phyloP scores from a whole-genome alignment of 78 protist species.

The Paratrimastix pyriformis region DNA sequence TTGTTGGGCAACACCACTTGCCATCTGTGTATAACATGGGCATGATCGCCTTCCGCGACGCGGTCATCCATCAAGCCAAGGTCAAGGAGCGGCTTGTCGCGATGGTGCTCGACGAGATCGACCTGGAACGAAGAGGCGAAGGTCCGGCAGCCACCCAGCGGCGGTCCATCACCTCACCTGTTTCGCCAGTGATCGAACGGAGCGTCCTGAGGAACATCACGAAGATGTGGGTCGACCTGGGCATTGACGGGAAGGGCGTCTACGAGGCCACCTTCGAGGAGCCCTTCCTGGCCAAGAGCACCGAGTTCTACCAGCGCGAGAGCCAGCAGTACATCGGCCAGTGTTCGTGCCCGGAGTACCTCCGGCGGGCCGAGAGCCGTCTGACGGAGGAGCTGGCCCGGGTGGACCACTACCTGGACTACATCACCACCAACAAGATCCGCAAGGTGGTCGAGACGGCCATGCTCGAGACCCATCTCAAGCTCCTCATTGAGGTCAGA shows the following conservation, averaged over 20 bases:
- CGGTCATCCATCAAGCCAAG: conserved; percentile 30
- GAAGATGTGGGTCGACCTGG: conserved; percentile 66
- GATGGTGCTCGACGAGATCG: conserved; percentile 43
- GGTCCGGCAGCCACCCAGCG: too few species aligned
- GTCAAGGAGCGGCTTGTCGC: conserved; percentile 42
- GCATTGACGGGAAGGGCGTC: conserved; percentile 38
- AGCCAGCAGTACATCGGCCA: conserved; percentile 39
- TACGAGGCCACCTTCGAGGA: conserved; percentile 68
- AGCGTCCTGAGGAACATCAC: conserved; percentile 38
- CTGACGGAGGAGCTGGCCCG: conserved; percentile 29
- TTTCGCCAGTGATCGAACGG: conserved; percentile 49
- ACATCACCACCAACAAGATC: conserved; percentile 38
- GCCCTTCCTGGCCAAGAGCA: conserved; percentile 44
- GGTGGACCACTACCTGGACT: conserved; percentile 18
- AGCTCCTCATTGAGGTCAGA: conserved; percentile 13
- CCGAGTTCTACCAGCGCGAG: conserved; percentile 54
- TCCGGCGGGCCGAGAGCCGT: conserved; percentile 12
- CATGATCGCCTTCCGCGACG: conserved; percentile 50
- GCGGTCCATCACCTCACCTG: too few species aligned
- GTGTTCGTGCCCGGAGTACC: conserved; percentile 60
- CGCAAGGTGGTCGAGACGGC: conserved; percentile 52
- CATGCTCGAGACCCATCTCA: conserved; percentile 55
- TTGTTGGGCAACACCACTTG: conserved; percentile 40
- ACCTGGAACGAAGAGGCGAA: conserved; percentile 61
- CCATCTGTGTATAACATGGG: conserved; percentile 64